phyloP scores from a whole-genome alignment of 805 yeast species.

The Clavispora fructus region DNA sequence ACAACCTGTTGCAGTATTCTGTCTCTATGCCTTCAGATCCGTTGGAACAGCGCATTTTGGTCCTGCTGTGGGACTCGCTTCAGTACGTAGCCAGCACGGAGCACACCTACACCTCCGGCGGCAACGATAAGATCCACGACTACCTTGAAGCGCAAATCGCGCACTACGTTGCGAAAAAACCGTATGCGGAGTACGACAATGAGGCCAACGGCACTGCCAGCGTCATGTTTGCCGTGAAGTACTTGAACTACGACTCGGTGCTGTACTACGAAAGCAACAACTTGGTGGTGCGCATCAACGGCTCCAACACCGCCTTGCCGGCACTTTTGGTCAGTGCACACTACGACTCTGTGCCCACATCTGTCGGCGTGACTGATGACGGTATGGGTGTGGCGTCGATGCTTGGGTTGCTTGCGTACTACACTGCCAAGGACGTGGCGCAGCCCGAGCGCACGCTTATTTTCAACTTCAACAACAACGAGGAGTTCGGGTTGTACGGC shows the following conservation, averaged over 20 bases:
- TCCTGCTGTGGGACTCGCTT: slow-evolving; percentile 63
- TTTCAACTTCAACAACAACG: slow-evolving; percentile 84
- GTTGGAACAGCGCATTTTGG: slow-evolving; percentile 29
- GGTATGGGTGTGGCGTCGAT: slow-evolving; percentile 84
- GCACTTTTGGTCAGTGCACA: slow-evolving; percentile 80
- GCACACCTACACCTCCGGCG: slow-evolving; percentile 77
- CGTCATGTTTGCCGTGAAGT: slow-evolving; percentile 47
- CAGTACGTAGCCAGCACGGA: slow-evolving; percentile 60
- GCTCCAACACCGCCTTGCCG: slow-evolving; percentile 50
- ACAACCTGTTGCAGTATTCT: slow-evolving; percentile 35
- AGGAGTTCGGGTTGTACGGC: slow-evolving; percentile 83
- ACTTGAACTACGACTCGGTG: slow-evolving; percentile 45
- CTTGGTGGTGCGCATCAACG: slow-evolving; percentile 69
- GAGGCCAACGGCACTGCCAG: slow-evolving; percentile 40
- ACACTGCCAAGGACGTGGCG: slow-evolving; percentile 18
- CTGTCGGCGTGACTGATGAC: slow-evolving; percentile 86
- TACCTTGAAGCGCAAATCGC: slow-evolving; percentile 44
- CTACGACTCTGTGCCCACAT: slow-evolving; percentile 83
- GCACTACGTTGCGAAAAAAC: slow-evolving; percentile 24
- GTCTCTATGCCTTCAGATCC: slow-evolving; percentile 40
- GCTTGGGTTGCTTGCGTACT: slow-evolving; percentile 60
- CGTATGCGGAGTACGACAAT: slow-evolving; percentile 34
- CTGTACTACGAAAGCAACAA: slow-evolving; percentile 82
- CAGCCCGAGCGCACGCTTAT: slow-evolving; percentile 70
- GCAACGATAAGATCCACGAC: slow-evolving; percentile 72